Evolutionary conservation across 163 green algal genomes (phyloP), one percentile per base, ranked within the genome.

Genomic region (Trebouxia gelatinosa): DNA sequence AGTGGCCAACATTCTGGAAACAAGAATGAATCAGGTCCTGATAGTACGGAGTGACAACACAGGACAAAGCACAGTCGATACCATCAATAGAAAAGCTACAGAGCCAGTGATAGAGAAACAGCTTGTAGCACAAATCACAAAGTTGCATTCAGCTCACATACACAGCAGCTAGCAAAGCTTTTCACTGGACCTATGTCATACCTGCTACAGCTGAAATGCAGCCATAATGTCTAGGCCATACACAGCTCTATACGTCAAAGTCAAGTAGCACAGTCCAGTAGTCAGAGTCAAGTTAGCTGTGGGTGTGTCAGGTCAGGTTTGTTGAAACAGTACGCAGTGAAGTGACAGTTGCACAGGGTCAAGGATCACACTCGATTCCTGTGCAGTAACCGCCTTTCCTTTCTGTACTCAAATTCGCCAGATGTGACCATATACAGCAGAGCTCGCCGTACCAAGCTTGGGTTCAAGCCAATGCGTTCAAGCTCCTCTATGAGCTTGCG

Each of bases 1-100:
- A 40, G 91, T 99, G 0, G 96, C 96, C 19, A 99, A 99, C 85
- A 81, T 97, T 74, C 86, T 99, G 54, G 82, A 97, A 54, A 96
- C 89, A 0, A 87, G 96, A n/a, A 96, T 80, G 70, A 78, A 83
- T 31, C 29, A 80, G 0, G 82, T 86, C 28, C 28, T 74, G 68
- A 75, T 85, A 50, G 58, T 91, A 58, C 67, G 50, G 2, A 58
- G 61, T 28, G 39, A 35, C 6, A 32, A 6, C 29, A 31, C 50
- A 1, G n/a, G 11, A 16, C 26, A 70, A 29, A 4, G 54, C 40
- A 3, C 11, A 6, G 23, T 51, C 50, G 65, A 51, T 40, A 37
- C 78, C 78, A 70, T 70, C 26, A 79, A 83, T 9, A 57, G 70
- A 50, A 61, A 87, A 29, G 81, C 85, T 5, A 13, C 54, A 3